phyloP scores from a whole-genome alignment of 1,284 basidiomycete species.

The Leccinum proliferum region DNA sequence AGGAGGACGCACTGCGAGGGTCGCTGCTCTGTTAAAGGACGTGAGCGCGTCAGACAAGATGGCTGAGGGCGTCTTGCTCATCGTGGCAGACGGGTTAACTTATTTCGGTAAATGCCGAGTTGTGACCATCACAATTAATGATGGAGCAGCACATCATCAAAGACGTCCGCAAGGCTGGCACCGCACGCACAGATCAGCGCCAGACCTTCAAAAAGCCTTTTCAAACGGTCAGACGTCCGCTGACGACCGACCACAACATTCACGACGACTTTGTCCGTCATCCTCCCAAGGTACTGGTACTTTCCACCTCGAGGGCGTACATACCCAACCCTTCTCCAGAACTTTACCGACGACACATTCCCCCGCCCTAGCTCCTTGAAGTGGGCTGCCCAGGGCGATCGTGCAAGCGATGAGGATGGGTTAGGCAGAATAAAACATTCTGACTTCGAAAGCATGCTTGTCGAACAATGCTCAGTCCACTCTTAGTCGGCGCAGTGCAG shows the following conservation, averaged over 20 bases:
- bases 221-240: slow-evolving; percentile 27
- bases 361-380: slow-evolving; percentile 3
- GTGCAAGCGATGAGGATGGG: slow-evolving; percentile 1
- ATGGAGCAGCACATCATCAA: slow-evolving; percentile 6
- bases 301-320: not conserved
- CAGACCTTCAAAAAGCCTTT: slow-evolving; percentile 26
- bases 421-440: slow-evolving; percentile 12
- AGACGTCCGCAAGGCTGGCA: slow-evolving; percentile 7
- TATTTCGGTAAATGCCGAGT: slow-evolving; percentile 23
- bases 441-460: slow-evolving; percentile 7
- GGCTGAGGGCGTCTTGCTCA: slow-evolving; percentile 27
- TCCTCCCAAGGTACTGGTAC: slow-evolving; percentile 28
- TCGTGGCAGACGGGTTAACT: slow-evolving; percentile 17
- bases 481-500: not conserved
- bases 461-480: slow-evolving; percentile 14
- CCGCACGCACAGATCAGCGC: slow-evolving; percentile 1
- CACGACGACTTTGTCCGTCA: slow-evolving; percentile 30
- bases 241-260: slow-evolving; percentile 29
- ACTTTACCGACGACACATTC: slow-evolving; percentile 7
- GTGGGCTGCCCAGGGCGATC: slow-evolving; percentile 2
- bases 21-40: slow-evolving; percentile 29
- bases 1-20: slow-evolving; percentile 26
- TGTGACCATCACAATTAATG: slow-evolving; percentile 5
- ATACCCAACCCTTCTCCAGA: not conserved
- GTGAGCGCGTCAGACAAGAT: slow-evolving; percentile 30